phyloP scores from a whole-genome alignment of 2,329 filamentous ascomycete genomes.

The Diaporthe sp. region DNA sequence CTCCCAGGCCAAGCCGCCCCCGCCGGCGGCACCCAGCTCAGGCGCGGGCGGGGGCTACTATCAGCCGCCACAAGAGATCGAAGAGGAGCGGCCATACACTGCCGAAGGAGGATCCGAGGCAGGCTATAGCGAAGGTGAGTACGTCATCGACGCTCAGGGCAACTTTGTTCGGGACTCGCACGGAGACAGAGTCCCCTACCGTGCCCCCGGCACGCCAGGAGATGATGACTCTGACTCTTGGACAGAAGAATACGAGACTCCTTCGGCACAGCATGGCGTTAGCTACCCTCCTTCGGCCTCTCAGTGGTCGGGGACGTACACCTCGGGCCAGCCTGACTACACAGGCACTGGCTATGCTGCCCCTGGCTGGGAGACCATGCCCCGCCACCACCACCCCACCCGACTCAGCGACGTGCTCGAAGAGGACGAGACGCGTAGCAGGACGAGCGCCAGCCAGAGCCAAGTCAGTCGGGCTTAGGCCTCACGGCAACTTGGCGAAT shows the following conservation, averaged over 20 bases:
- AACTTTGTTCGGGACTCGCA: slow-evolving; percentile 73
- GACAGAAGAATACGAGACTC: slow-evolving; percentile 71
- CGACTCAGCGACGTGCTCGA: slow-evolving; percentile 89
- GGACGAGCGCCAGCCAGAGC: slow-evolving; percentile 79
- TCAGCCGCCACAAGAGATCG: slow-evolving; percentile 59
- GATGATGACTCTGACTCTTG: slow-evolving; percentile 64
- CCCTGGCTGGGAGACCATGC: slow-evolving; percentile 81
- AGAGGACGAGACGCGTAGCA: slow-evolving; percentile 85
- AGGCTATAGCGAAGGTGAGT: slow-evolving; percentile 79
- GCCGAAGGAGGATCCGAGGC: slow-evolving; percentile 68
- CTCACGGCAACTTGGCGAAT: not conserved
- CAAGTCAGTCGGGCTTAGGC: slow-evolving; percentile 65
- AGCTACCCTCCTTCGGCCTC: slow-evolving; percentile 55
- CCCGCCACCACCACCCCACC: slow-evolving; percentile 88
- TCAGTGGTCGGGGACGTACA: slow-evolving; percentile 60
- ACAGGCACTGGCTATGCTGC: slow-evolving; percentile 75
- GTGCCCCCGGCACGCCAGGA: slow-evolving; percentile 58
- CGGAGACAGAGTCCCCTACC: slow-evolving; percentile 71
- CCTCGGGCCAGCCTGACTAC: slow-evolving; percentile 69
- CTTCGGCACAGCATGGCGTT: slow-evolving; percentile 58
- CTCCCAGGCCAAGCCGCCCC: slow-evolving; percentile 48
- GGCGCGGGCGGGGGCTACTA: slow-evolving; percentile 57
- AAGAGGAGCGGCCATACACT: slow-evolving; percentile 60
- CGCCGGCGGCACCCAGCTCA: slow-evolving; percentile 54
- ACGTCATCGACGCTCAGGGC: slow-evolving; percentile 73